Conservation (phyloP, 495 filamentous ascomycete species). For the Cenococcum geophilum region DNA sequence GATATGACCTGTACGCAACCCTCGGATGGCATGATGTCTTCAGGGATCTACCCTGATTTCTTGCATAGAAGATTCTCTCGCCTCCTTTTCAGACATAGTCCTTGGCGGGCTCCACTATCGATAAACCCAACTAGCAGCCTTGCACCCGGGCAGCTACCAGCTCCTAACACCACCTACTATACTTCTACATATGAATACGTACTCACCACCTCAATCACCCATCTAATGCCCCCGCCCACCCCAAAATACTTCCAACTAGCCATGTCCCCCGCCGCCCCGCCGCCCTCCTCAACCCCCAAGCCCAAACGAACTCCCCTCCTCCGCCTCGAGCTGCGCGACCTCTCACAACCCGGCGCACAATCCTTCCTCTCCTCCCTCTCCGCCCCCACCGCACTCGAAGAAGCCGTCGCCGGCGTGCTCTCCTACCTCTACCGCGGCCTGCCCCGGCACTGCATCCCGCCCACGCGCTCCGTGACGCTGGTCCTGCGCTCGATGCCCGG, state of each 20-base stretch:
- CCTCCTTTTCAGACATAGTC: too few relatives aligned
- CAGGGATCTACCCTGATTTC: too few relatives aligned
- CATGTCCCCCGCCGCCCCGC: constrained; percentile 15
- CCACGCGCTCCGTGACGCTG: constrained; percentile 77
- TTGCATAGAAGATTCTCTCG: too few relatives aligned
- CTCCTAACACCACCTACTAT: neutral
- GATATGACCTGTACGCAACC: too few relatives aligned
- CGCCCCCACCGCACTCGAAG: constrained; percentile 51
- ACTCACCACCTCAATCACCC: neutral
- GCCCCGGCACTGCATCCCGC: constrained; percentile 41
- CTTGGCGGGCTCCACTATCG: too few relatives aligned
- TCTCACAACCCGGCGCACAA: constrained; percentile 55
- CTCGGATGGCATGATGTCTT: too few relatives aligned
- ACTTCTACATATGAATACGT: neutral
- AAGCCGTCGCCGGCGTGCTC: constrained; percentile 60
- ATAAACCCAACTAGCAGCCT: too few relatives aligned
- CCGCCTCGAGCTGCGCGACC: constrained; percentile 63
- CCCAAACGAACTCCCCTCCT: constrained; percentile 52
- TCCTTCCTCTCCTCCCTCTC: constrained; percentile 59
- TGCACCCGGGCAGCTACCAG: too few relatives aligned
- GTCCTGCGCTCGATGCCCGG: constrained; percentile 71
- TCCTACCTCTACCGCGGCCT: constrained; percentile 51
- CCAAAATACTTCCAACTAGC: constrained; percentile 28
- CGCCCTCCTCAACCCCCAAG: constrained; percentile 44
- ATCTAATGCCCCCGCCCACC: constrained; percentile 22